Percentiles rank a stretch among this genome's conserved stretches.
phyloP scores from a whole-genome alignment of 192 early-diverging fungal species.

The Linnemannia zychae region DNA sequence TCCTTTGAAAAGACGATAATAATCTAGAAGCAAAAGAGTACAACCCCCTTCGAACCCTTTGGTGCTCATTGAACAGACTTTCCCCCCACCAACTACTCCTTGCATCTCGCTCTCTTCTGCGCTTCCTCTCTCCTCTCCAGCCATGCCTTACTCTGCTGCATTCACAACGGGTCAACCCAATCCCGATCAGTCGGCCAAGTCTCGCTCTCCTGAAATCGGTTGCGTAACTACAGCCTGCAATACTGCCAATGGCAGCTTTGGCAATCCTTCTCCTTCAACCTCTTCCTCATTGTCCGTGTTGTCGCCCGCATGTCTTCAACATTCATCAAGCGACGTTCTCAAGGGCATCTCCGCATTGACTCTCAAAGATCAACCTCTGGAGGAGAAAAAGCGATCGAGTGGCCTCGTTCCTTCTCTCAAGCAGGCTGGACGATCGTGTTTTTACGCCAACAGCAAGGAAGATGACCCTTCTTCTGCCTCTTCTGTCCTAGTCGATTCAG shows the following conservation, averaged over 20 bases:
- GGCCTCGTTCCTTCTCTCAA: background rate
- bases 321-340: background rate
- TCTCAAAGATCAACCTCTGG: background rate
- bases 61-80: background rate
- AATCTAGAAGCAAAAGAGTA: background rate
- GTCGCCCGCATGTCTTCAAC: background rate
- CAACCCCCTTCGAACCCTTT: background rate
- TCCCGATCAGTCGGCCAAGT: background rate
- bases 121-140: background rate
- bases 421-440: constrained; percentile 3
- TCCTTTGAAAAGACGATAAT: no score
- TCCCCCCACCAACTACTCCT: no score
- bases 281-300: background rate
- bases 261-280: background rate
- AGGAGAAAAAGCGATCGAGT: background rate
- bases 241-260: background rate
- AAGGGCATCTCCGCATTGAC: background rate
- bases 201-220: background rate
- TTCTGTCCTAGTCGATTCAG: background rate
- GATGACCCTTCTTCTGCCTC: constrained; percentile 7
- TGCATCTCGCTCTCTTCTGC: background rate
- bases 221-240: constrained; percentile 1
- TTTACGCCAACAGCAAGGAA: constrained; percentile 17
- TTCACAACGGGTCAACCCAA: background rate
- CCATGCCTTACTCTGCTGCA: constrained; percentile 17